These are phyloP conservation scores for Escovopsis sp. DNA, from an alignment of 2,329 filamentous ascomycete species.

Conservation along the genomic window DNA sequence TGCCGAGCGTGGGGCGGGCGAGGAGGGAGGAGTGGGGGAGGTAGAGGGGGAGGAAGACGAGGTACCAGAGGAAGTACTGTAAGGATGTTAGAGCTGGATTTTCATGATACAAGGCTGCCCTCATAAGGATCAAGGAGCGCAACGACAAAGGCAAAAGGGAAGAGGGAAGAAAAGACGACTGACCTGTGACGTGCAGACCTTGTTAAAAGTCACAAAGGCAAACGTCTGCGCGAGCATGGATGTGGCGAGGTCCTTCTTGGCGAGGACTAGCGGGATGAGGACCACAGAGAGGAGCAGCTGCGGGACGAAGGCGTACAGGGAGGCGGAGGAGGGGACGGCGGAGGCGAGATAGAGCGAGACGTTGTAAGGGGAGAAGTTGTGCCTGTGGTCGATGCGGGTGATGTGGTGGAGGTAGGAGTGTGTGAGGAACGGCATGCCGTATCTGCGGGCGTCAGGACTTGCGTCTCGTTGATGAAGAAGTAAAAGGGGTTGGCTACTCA, in stretches of 20 bases:
- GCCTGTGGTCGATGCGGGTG: constrained; percentile 83
- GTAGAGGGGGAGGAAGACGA: constrained; percentile 84
- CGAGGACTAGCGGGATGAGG: constrained; percentile 59
- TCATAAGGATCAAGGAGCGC: not conserved
- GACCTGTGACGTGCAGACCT: constrained; percentile 97
- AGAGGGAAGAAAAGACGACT: too few relatives aligned
- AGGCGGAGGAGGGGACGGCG: constrained; percentile 31
- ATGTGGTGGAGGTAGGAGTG: constrained; percentile 93
- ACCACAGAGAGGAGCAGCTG: constrained; percentile 71
- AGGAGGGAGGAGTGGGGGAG: constrained; percentile 68
- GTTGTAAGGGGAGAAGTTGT: constrained; percentile 98
- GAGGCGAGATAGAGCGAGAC: constrained; percentile 79
- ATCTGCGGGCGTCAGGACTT: constrained; percentile 30
- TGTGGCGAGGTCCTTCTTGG: constrained; percentile 66
- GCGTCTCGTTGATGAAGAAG: not conserved
- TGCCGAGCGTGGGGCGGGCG: constrained; percentile 41
- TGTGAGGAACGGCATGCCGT: constrained; percentile 66
- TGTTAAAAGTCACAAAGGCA: constrained; percentile 95
- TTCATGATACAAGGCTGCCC: too few relatives aligned
- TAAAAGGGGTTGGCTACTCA: constrained; percentile 24
- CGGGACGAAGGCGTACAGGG: constrained; percentile 60
- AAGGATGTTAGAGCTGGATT: not conserved
- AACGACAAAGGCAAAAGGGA: not conserved
- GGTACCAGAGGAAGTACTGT: constrained; percentile 97
- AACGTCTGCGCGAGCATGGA: constrained; percentile 93